These are phyloP conservation scores for Vicia villosa DNA, from an alignment of 306 rosid species.

Conservation along the genomic window DNA sequence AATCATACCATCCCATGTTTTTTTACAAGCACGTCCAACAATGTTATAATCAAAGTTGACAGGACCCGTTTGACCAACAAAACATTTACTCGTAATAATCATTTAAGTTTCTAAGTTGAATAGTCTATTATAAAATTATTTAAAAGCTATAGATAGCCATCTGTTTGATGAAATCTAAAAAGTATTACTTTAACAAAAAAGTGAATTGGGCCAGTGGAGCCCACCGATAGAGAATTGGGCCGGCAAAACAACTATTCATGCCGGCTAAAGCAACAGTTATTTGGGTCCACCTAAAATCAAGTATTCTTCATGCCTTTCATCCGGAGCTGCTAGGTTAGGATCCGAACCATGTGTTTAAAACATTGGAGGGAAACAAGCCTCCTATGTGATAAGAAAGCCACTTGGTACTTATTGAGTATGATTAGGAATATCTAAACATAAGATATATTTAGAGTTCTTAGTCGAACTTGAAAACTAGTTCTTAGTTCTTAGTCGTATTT, in stretches of 20 bases:
- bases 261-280: slow-evolving; percentile 43
- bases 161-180: neutral
- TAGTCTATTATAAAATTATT: neutral
- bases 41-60: neutral
- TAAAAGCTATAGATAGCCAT: neutral
- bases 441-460: neutral
- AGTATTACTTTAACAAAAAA: neutral
- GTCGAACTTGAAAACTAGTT: too few species aligned
- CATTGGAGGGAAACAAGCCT: slow-evolving; percentile 43
- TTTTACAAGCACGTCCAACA: neutral
- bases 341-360: slow-evolving; percentile 52
- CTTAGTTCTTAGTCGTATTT: too few species aligned
- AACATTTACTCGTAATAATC: slow-evolving; percentile 5
- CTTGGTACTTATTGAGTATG: neutral
- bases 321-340: slow-evolving; percentile 49
- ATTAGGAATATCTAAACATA: neutral
- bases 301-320: slow-evolving; percentile 17
- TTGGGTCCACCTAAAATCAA: slow-evolving; percentile 34
- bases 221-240: slow-evolving; percentile 37
- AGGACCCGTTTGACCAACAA: slow-evolving; percentile 5
- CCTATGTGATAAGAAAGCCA: neutral
- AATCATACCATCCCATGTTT: neutral
- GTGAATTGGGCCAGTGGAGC: slow-evolving; percentile 1
- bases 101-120: neutral
- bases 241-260: slow-evolving; percentile 46